Base-by-base conservation (phyloP, 805 yeast genomes). In the Hanseniaspora jakobsenii region DNA sequence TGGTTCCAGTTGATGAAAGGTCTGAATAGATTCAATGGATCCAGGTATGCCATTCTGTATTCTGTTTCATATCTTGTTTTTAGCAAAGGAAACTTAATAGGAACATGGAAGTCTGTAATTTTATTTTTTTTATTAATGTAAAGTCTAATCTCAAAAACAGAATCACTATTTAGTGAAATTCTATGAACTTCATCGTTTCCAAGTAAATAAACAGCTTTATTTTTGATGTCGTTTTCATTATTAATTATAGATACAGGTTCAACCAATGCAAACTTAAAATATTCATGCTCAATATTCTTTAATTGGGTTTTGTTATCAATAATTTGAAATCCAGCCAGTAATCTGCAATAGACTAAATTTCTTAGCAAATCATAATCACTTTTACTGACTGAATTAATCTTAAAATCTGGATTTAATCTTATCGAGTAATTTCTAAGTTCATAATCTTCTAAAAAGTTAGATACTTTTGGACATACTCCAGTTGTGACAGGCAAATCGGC, bases 401-500 rank as follows among this genome's bases (percentile, higher is more conserved):
- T 70, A 26, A 71, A 58, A 38, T 71, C 77, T 12, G 69, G 63
- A 51, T 78, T 80, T 32, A 83, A 55, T 6, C 79, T 66, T 2
- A 86, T 79, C 21, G 81, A 82, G 57, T 91, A 93, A n/a, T 80
- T 77, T 52, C 87, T 82, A 53, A 84, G 78, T 1, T 82, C 75
- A 59, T 78, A 89, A 49, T 82, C 78, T 3, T 69, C 68, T 38
- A 78, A 75, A 57, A 87, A 77, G 47, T 83, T 86, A 4, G 67
- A 66, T 10, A 68, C 63, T 0, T 78, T 60, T 0, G 97, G 96
- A 53, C 87, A 87, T 8, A 79, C 69, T 2, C 81, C 74, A 0
- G 93, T 77, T 2, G 85, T 77, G 0, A 83, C 65, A 0, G 99
- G 99, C 21, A 91, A 65, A 6, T 94, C 80, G 0, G 97, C 96